Evolutionary conservation across 2,329 filamentous ascomycete genomes (phyloP).

Genomic region (Fusarium sterilihyphosum): DNA sequence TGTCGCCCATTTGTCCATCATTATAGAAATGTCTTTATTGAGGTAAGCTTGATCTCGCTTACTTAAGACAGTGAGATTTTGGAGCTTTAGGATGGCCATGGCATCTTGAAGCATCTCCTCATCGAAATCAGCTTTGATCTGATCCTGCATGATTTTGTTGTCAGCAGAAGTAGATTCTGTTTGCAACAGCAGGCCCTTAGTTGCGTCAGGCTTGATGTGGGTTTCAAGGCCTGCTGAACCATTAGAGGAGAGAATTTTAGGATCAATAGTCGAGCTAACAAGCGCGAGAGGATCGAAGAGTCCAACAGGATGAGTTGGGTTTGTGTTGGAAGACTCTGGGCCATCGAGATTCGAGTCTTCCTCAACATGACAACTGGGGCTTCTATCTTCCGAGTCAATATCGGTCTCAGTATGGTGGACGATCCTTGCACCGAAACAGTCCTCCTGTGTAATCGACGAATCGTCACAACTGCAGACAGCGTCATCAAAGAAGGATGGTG

Average conservation of each 20-base stretch:
- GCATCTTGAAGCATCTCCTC: constrained; percentile 4
- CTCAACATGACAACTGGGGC: not conserved
- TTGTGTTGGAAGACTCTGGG: not conserved
- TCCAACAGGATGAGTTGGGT: not conserved
- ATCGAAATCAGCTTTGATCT: not conserved
- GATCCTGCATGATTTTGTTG: not conserved
- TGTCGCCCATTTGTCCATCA: not conserved
- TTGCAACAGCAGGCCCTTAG: not conserved
- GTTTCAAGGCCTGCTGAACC: not conserved
- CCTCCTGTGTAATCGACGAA: not conserved
- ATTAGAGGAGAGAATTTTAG: not conserved
- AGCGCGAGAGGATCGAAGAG: not conserved
- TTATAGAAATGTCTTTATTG: not conserved
- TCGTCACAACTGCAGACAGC: not conserved
- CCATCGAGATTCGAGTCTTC: not conserved
- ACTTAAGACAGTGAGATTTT: not conserved
- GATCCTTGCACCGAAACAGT: not conserved
- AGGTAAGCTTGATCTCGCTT: not conserved
- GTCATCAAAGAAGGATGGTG: not conserved
- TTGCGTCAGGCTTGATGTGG: not conserved
- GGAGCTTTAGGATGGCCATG: not conserved
- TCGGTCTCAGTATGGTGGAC: not conserved
- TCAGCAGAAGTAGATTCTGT: not conserved
- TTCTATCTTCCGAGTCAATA: not conserved
- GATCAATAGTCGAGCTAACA: not conserved